Conservation (phyloP, 1,284 basidiomycete genomes). For the Leucoagaricus sp. region DNA sequence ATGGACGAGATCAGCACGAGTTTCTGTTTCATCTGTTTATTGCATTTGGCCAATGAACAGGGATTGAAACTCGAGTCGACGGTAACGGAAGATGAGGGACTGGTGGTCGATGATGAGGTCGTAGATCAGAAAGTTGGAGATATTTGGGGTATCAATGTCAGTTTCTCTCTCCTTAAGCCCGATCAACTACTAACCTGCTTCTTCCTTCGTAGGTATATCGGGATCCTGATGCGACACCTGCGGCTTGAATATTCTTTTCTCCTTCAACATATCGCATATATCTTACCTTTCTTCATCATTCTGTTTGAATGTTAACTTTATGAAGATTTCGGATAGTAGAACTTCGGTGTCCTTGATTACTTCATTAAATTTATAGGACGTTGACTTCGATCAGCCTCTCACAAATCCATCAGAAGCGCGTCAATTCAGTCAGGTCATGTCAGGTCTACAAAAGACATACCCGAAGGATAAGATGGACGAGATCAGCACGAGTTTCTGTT, state of each 20-base stretch:
- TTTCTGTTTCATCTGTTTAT: constrained; percentile 98
- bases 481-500: constrained; percentile 99
- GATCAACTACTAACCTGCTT: too few species aligned
- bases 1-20: constrained; percentile 98
- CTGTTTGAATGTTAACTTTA: too few species aligned
- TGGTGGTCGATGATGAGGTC: constrained; percentile 25
- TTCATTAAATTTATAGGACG: constrained; percentile 46
- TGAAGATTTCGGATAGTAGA: too few species aligned
- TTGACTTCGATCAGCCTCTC: constrained; percentile 46
- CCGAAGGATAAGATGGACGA: constrained; percentile 95
- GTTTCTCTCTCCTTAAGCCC: constrained; percentile 24
- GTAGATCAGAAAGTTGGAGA: constrained; percentile 53
- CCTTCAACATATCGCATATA: constrained; percentile 8
- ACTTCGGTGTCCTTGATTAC: too few species aligned
- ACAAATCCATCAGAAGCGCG: constrained; percentile 70
- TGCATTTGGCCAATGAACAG: constrained; percentile 95
- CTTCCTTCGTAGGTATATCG: constrained; percentile 59
- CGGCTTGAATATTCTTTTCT: constrained; percentile 39
- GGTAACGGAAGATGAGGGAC: constrained; percentile 34
- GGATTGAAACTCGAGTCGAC: constrained; percentile 76
- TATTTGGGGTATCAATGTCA: constrained; percentile 77
- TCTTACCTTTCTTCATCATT: too few species aligned
- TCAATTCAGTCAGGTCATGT: constrained; percentile 84
- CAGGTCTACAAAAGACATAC: constrained; percentile 80
- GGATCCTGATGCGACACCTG: constrained; percentile 63